Conservation (phyloP, 164 flowering plant species). For the Nelumbo lutea region DNA sequence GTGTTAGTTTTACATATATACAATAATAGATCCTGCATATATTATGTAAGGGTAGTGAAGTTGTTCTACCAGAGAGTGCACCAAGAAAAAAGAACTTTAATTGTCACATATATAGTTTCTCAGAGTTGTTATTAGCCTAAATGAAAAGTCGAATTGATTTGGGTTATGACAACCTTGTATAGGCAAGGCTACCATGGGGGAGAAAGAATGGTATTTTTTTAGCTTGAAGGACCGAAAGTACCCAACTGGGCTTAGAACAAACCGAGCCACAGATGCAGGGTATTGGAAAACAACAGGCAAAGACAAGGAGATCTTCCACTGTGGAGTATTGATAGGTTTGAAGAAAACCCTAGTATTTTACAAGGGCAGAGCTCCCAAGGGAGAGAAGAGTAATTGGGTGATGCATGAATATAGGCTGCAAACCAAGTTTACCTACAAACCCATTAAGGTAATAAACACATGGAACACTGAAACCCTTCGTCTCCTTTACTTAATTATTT, state of each 20-base stretch:
- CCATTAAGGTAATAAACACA: constrained; percentile 46
- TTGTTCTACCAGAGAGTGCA: too few relatives aligned
- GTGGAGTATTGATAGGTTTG: constrained; percentile 60
- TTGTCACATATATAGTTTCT: not conserved
- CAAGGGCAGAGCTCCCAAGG: constrained; percentile 90
- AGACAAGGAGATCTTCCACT: constrained; percentile 76
- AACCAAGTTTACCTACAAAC: constrained; percentile 45
- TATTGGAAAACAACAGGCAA: constrained; percentile 97
- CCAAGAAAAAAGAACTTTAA: too few relatives aligned
- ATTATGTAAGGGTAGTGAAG: too few relatives aligned
- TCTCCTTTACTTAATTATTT: not conserved
- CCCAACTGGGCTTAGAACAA: constrained; percentile 89
- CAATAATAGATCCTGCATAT: too few relatives aligned
- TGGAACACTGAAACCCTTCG: not conserved
- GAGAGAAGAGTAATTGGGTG: constrained; percentile 90
- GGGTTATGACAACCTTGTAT: not conserved
- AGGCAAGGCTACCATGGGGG: constrained; percentile 88
- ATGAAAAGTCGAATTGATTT: too few relatives aligned
- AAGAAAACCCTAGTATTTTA: constrained; percentile 93
- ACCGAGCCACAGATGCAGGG: constrained; percentile 88
- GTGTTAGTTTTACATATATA: too few relatives aligned
- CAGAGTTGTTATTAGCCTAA: not conserved
- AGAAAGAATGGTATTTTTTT: constrained; percentile 94
- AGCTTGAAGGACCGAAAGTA: constrained; percentile 81
- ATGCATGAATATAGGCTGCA: constrained; percentile 90